Evolutionary conservation across 2,329 filamentous ascomycete genomes (phyloP), one percentile per base, ranked within the genome.

Genomic region (Thielaviopsis euricoi): DNA sequence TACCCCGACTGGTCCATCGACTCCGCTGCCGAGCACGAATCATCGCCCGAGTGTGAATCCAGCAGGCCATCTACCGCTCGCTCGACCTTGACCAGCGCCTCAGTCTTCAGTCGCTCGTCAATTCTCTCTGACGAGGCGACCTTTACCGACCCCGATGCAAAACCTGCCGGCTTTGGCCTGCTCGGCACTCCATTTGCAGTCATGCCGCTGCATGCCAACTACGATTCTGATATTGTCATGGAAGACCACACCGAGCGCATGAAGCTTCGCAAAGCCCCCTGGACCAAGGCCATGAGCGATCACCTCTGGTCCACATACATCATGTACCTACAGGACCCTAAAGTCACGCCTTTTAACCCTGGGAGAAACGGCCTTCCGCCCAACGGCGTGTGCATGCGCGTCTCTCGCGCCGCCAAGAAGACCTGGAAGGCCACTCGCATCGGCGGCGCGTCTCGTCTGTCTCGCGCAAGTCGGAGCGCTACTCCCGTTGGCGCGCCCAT

Each of bases 271-370:
- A 80, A 76, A 65, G 77, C 78, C 0, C 76, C 74, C 0, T 85
- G 82, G 82, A 83, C 81, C 4, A 78, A 77, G 61, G 75, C 79
- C 19, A 84, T 85, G 80, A 81, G 74, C 68, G 71, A 77, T 13
- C 82, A 86, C 63, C 68, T 86, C 10, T 86, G 82, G 82, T 74
- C 78, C 5, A 83, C 79, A 1, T 86, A 84, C 65, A 70, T 78
- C 59, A 70, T 82, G 56, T 86, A 85, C 63, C 70, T 85, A 48
- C 79, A 83, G 65, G 82, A 86, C 63, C 81, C 82, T 52, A 81
- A 79, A 53, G 80, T 85, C 2, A 86, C 82, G 1, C 82, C 82
- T 0, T 80, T 86, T 61, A 76, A 79, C 55, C 74, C 83, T 58
- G 77, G 80, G 60, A 82, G 81, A 64, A 81, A 79, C 64, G 76